Evolutionary conservation across 108 stramenopile species (phyloP).

Genomic region (Cyclostephanos invisitatus): DNA sequence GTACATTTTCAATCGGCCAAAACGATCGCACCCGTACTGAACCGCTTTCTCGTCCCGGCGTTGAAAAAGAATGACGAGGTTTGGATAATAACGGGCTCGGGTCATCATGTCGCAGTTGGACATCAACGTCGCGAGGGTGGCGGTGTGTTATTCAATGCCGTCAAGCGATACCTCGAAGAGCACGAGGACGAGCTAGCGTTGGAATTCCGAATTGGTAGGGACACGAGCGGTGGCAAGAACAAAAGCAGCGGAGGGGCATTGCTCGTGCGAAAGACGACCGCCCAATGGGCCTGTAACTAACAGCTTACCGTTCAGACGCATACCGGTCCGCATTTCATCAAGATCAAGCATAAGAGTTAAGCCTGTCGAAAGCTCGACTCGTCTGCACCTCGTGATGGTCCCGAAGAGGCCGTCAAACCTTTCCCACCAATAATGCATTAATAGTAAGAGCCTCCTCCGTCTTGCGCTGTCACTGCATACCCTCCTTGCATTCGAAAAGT

Average conservation of each 20-base stretch:
- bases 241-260: constrained; percentile 44
- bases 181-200: constrained; percentile 30
- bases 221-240: constrained; percentile 36
- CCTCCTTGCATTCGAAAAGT: neutral
- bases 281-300: neutral
- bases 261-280: constrained; percentile 30
- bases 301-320: neutral
- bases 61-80: constrained; percentile 38
- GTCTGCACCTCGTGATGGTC: neutral
- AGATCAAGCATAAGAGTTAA: neutral
- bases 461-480: neutral
- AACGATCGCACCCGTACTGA: constrained; percentile 40
- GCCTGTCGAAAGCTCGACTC: too few species aligned
- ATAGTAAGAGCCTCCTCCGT: neutral
- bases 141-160: constrained; percentile 50
- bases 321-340: neutral
- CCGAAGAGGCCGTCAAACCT: neutral
- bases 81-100: constrained; percentile 46
- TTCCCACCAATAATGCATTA: neutral
- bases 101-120: constrained; percentile 44
- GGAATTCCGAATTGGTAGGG: constrained; percentile 42
- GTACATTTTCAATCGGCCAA: constrained; percentile 53
- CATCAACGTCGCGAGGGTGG: constrained; percentile 49
- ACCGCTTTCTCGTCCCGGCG: constrained; percentile 38
- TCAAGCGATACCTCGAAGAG: constrained; percentile 36